phyloP scores from a whole-genome alignment of 371 early-diverging fungal species.

The Sporodiniella umbellata region DNA sequence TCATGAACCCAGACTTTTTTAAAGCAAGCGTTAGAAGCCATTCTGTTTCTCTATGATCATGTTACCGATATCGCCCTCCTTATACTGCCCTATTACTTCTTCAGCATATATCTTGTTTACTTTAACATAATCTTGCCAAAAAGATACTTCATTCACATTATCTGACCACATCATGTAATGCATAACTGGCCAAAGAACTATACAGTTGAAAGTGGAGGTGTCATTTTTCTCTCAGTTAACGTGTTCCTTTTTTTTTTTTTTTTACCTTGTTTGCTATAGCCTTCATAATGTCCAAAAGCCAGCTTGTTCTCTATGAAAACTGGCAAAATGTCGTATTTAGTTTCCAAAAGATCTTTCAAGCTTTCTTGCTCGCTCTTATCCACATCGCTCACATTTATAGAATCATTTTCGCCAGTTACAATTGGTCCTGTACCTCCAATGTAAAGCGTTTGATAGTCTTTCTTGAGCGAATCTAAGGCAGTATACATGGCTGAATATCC shows the following conservation, averaged over 20 bases:
- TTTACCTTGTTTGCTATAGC: conserved; percentile 86
- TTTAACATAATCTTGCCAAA: conserved; percentile 86
- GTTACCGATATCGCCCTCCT: conserved; percentile 84
- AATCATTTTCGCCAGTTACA: conserved; percentile 22
- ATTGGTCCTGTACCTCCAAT: conserved; percentile 72
- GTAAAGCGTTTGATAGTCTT: conserved; percentile 54
- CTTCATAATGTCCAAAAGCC: conserved; percentile 84
- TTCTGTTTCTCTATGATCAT: conserved; percentile 75
- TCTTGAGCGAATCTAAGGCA: conserved; percentile 58
- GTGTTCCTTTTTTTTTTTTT: not conserved
- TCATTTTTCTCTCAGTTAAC: too few species aligned
- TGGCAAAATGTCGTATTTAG: conserved; percentile 63
- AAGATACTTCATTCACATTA: conserved; percentile 65
- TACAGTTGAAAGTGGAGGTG: too few species aligned
- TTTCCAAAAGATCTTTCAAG: conserved; percentile 37
- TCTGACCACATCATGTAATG: conserved; percentile 93
- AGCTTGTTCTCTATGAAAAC: conserved; percentile 74
- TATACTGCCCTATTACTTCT: conserved; percentile 66
- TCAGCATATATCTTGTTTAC: conserved; percentile 89
- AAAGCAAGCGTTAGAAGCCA: conserved; percentile 20
- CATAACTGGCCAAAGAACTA: conserved; percentile 95
- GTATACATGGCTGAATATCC: conserved; percentile 87
- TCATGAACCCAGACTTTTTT: conserved; percentile 97
- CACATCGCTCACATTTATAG: conserved; percentile 4
- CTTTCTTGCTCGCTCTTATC: conserved; percentile 36